Evolutionary conservation across 2,329 filamentous ascomycete genomes (phyloP).

Genomic region (Tolypocladium capitatum): DNA sequence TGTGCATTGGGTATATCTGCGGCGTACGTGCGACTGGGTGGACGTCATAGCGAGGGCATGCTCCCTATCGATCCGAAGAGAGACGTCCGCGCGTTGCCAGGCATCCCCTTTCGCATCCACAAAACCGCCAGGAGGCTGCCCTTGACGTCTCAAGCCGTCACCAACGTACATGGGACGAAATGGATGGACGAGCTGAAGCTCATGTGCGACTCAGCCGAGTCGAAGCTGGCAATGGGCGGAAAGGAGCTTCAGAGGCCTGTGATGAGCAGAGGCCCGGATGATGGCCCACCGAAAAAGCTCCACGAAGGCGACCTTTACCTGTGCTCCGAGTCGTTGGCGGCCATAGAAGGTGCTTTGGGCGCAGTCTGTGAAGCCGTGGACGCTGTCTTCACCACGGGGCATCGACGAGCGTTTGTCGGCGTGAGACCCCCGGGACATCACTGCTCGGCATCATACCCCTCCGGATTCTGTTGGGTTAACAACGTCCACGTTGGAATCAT

Average conservation of each 20-base stretch:
- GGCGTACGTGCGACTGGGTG: conserved; percentile 84
- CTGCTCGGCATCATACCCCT: conserved; percentile 78
- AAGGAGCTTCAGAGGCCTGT: conserved; percentile 66
- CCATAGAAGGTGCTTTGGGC: conserved; percentile 81
- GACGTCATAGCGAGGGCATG: conserved; percentile 57
- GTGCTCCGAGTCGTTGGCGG: conserved; percentile 70
- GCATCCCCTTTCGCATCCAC: conserved; percentile 68
- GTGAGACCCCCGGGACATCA: conserved; percentile 92
- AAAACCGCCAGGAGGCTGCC: conserved; percentile 63
- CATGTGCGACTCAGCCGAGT: conserved; percentile 73
- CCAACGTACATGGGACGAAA: conserved; percentile 76
- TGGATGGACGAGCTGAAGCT: conserved; percentile 88
- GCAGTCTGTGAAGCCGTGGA: conserved; percentile 92
- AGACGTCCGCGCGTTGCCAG: conserved; percentile 38
- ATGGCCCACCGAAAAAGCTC: conserved; percentile 40
- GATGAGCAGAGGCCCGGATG: conserved; percentile 37
- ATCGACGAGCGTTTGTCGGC: conserved; percentile 75
- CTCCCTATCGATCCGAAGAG: conserved; percentile 53
- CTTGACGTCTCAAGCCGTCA: conserved; percentile 64
- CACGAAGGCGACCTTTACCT: conserved; percentile 89
- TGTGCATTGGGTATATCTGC: conserved; percentile 68
- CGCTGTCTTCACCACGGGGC: conserved; percentile 55
- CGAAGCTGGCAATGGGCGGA: conserved; percentile 60
- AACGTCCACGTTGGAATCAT: conserved; percentile 96
- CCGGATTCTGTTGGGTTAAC: conserved; percentile 97